Percentiles rank a stretch among this genome's conserved stretches.
These are phyloP conservation scores for Medicago arabica DNA, from an alignment of 306 rosid species.

Conservation along the genomic window DNA sequence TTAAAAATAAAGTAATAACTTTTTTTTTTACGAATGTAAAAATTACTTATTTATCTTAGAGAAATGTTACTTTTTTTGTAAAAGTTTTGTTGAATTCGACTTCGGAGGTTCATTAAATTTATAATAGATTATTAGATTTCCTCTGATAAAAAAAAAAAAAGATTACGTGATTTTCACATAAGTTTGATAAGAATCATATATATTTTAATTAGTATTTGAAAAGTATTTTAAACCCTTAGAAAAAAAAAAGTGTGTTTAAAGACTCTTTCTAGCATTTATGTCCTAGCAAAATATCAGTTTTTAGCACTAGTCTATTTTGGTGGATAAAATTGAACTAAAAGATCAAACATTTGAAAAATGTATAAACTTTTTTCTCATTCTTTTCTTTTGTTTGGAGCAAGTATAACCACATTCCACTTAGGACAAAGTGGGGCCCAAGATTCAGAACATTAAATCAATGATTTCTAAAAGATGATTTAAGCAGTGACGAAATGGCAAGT, in stretches of 20 bases:
- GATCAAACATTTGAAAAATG: not conserved
- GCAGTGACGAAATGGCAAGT: slow-evolving; percentile 49
- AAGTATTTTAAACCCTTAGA: not conserved
- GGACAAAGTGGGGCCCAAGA: slow-evolving; percentile 38
- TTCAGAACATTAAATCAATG: slow-evolving; percentile 21
- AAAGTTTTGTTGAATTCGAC: no score
- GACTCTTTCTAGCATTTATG: not conserved
- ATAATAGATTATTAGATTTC: no score
- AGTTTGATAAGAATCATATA: not conserved
- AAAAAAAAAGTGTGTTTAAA: not conserved
- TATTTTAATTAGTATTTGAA: not conserved
- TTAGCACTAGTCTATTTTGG: not conserved
- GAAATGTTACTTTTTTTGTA: no score
- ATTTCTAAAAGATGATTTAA: slow-evolving; percentile 42
- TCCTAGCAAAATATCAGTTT: not conserved
- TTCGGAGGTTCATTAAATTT: no score
- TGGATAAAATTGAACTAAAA: not conserved
- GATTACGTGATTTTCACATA: no score
- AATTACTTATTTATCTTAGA: no score
- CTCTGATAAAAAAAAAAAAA: no score
- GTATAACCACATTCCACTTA: slow-evolving; percentile 5
- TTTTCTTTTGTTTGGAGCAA: not conserved
- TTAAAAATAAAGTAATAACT: not conserved
- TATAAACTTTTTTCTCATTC: not conserved
- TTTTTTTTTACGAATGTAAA: no score